phyloP scores from a whole-genome alignment of 352 stramenopile genomes.

The Vaucheria bursata region DNA sequence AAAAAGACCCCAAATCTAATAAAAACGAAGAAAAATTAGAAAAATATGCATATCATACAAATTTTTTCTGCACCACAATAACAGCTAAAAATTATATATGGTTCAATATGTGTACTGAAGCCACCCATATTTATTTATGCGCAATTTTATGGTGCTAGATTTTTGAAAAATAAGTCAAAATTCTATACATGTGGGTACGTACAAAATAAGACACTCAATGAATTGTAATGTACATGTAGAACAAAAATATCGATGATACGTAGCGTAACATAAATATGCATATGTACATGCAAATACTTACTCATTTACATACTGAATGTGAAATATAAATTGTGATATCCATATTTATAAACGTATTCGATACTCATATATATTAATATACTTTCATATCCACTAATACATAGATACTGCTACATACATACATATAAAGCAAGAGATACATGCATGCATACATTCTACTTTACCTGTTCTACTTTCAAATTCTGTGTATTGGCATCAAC shows the following conservation, averaged over 20 bases:
- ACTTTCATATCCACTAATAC: too few species aligned
- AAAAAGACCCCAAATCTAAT: slow-evolving; percentile 37
- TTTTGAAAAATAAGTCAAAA: too few species aligned
- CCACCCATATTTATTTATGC: too few species aligned
- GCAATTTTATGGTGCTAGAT: too few species aligned
- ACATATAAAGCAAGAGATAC: too few species aligned
- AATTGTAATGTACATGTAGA: background rate
- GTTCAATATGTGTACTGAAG: background rate
- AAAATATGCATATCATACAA: background rate
- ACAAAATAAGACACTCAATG: too few species aligned
- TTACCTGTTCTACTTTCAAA: slow-evolving; percentile 28
- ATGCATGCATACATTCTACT: too few species aligned
- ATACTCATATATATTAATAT: too few species aligned
- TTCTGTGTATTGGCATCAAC: slow-evolving; percentile 33
- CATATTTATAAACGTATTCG: too few species aligned
- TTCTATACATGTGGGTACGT: too few species aligned
- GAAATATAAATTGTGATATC: too few species aligned
- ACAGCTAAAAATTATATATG: background rate
- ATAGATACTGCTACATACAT: too few species aligned
- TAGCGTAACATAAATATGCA: background rate
- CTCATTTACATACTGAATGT: background rate
- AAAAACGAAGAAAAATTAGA: background rate
- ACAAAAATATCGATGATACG: background rate
- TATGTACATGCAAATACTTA: background rate
- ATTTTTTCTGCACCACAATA: background rate